A percentile compares a stretch with the other conserved stretches of the same genome.
phyloP scores from a whole-genome alignment of 306 rosid genomes.

The Rubus parviflorus region DNA sequence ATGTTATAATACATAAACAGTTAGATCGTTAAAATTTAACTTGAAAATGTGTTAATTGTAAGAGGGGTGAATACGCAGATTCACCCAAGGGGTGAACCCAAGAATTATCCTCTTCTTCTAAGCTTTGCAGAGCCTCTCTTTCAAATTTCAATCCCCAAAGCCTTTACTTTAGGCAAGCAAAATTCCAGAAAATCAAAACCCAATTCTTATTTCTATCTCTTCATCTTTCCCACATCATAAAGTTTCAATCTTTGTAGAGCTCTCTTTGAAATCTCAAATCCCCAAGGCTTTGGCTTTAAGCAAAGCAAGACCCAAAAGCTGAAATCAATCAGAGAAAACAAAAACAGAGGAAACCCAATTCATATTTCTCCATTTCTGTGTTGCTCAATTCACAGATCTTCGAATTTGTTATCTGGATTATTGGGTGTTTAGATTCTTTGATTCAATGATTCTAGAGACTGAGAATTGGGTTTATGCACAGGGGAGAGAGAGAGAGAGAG shows the following conservation, averaged over 20 bases:
- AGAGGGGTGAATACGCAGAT: no score
- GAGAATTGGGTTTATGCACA: no score
- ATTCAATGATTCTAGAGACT: no score
- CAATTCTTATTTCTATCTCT: not conserved
- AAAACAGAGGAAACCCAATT: slow-evolving; percentile 5
- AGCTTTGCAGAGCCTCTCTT: slow-evolving; percentile 20
- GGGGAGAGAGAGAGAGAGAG: no score
- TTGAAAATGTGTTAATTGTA: no score
- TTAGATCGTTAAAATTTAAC: no score
- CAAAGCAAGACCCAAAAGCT: not conserved
- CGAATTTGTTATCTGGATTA: not conserved
- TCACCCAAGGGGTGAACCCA: no score
- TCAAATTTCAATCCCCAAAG: slow-evolving; percentile 31
- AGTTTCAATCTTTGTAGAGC: not conserved
- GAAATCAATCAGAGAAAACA: not conserved
- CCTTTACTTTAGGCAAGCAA: slow-evolving; percentile 46
- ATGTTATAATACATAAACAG: no score
- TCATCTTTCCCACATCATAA: not conserved
- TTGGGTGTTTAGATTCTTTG: no score
- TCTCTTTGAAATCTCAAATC: not conserved
- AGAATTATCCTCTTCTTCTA: not conserved
- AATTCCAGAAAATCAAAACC: slow-evolving; percentile 13
- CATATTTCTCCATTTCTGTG: not conserved
- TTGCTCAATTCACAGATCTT: not conserved
- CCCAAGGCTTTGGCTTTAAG: no score